phyloP scores from a whole-genome alignment of 192 early-diverging fungal species.

The Rhizophagus prolifer region DNA sequence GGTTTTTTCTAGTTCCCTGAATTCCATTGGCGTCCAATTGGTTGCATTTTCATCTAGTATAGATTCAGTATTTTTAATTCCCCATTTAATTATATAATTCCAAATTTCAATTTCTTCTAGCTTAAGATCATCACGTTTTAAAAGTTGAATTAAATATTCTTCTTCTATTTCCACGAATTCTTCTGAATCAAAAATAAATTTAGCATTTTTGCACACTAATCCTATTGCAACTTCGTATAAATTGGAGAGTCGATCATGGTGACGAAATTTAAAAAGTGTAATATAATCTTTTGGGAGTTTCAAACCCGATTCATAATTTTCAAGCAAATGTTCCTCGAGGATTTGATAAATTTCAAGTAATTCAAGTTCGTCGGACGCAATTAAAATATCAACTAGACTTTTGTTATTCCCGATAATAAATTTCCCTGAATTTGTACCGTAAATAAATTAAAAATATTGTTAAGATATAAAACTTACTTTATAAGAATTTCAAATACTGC shows the following conservation, averaged over 20 bases:
- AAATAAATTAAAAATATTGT: no score
- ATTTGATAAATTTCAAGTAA: background rate
- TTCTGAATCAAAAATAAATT: conserved; percentile 3
- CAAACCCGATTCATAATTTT: background rate
- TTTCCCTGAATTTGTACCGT: conserved; percentile 17
- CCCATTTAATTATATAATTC: conserved; percentile 18
- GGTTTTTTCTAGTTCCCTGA: background rate
- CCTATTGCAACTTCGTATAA: background rate
- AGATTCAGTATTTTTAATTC: background rate
- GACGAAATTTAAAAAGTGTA: background rate
- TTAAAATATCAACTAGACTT: background rate
- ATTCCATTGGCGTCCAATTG: background rate
- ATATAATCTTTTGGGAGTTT: background rate
- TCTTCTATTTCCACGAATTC: background rate
- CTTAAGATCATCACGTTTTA: background rate
- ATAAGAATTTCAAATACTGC: background rate
- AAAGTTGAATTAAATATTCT: background rate
- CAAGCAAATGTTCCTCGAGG: background rate
- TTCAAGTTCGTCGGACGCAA: background rate
- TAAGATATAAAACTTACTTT: conserved; percentile 9
- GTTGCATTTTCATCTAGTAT: background rate
- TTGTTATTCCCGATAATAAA: background rate
- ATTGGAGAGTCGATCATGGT: background rate
- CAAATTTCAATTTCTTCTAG: conserved; percentile 18
- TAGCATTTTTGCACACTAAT: background rate